Evolutionary conservation across 2,329 filamentous ascomycete species (phyloP).

Genomic region (Dendrostoma leiphaemia): DNA sequence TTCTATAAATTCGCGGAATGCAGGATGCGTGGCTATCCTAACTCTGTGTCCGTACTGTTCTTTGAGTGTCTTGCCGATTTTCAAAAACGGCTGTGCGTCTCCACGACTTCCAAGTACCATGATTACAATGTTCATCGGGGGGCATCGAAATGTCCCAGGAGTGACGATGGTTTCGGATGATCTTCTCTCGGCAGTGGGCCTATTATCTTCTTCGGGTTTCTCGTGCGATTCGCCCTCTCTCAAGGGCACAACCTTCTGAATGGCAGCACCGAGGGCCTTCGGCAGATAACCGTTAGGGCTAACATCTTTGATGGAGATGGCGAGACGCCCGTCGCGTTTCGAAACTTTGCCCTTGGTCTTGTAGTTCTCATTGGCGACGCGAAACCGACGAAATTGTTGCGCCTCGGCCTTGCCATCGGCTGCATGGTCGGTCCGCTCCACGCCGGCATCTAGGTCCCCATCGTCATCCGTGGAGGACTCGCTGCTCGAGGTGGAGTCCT

Average conservation of each 20-base stretch:
- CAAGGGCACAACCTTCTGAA: conserved; percentile 51
- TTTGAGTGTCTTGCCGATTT: conserved; percentile 69
- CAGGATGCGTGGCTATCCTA: conserved; percentile 74
- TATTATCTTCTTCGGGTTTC: conserved; percentile 10
- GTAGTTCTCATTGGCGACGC: conserved; percentile 63
- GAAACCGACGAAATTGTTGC: conserved; percentile 50
- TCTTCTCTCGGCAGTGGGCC: conserved; percentile 18
- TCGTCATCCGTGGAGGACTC: conserved; percentile 27
- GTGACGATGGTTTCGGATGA: conserved; percentile 26
- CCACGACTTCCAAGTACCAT: conserved; percentile 81
- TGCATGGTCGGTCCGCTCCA: conserved; percentile 9
- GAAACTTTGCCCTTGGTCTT: conserved; percentile 63
- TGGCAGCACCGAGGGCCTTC: conserved; percentile 66
- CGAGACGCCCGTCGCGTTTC: conserved; percentile 67
- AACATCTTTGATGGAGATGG: conserved; percentile 70
- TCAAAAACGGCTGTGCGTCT: conserved; percentile 78
- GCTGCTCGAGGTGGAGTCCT: conserved; percentile 23
- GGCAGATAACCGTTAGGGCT: conserved; percentile 69
- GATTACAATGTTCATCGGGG: conserved; percentile 72
- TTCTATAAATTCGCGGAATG: conserved; percentile 73
- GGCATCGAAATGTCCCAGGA: conserved; percentile 31
- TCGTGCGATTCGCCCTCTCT: conserved; percentile 31
- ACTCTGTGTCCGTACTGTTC: conserved; percentile 72
- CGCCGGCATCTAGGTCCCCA: conserved; percentile 14
- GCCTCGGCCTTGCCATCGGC: neutral